Conservation (phyloP, 768 basidiomycete species). For the Sporobolomyces roseus region DNA sequence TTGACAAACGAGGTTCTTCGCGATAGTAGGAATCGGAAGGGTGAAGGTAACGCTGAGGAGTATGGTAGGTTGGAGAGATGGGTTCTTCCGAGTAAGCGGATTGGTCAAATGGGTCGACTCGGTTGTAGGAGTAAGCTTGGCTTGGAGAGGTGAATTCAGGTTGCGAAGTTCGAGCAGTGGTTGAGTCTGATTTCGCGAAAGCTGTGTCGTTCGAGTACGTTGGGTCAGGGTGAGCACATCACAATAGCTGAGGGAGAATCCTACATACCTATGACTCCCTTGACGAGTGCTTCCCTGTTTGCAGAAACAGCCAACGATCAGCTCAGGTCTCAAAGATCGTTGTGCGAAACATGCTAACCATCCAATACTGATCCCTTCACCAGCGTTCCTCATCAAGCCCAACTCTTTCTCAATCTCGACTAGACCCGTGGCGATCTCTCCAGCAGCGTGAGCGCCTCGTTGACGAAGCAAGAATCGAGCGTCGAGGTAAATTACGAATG, state of each 20-base stretch:
- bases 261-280: slow-evolving; percentile 16
- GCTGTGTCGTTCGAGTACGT: background rate
- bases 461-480: slow-evolving; percentile 16
- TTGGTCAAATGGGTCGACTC: background rate
- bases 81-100: background rate
- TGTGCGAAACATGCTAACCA: slow-evolving; percentile 4
- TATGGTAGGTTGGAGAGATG: slow-evolving; percentile 1
- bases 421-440: slow-evolving; percentile 10
- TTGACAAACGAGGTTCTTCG: too few species aligned
- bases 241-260: too few species aligned
- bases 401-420: slow-evolving; percentile 31
- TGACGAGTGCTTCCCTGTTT: slow-evolving; percentile 13
- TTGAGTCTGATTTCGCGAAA: background rate
- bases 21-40: too few species aligned
- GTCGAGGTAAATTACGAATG: slow-evolving; percentile 23
- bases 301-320: too few species aligned
- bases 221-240: too few species aligned
- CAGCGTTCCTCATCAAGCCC: slow-evolving; percentile 13
- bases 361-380: slow-evolving; percentile 20
- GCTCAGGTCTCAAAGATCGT: too few species aligned
- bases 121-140: background rate
- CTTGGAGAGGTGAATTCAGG: too few species aligned
- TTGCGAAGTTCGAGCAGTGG: background rate
- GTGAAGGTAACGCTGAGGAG: background rate
- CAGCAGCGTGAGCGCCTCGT: background rate